A percentile compares a stretch with the other conserved stretches of the same genome.
These are phyloP conservation scores for Polysphondylium violaceum DNA, from an alignment of 78 protist species.

Conservation along the genomic window DNA sequence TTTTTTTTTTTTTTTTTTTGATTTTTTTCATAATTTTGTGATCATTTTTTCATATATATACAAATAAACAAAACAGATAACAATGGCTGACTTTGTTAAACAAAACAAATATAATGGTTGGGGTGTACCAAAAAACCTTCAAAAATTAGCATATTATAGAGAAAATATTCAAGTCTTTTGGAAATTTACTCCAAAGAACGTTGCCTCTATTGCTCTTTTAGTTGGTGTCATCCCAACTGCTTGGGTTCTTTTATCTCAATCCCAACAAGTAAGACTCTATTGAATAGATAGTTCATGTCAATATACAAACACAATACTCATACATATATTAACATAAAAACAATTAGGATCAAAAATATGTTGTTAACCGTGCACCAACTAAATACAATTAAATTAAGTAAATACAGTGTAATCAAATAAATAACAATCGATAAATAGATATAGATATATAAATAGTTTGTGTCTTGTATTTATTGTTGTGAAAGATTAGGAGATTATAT, in stretches of 20 bases:
- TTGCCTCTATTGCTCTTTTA: background rate
- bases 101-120: slow-evolving; percentile 11
- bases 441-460: background rate
- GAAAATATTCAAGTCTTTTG: slow-evolving; percentile 58
- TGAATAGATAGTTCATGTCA: no score
- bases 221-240: slow-evolving; percentile 34
- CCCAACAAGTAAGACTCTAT: slow-evolving; percentile 6
- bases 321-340: background rate
- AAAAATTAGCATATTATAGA: slow-evolving; percentile 65
- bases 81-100: background rate
- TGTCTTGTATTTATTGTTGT: background rate
- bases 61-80: background rate
- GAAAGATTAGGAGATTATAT: background rate
- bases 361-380: slow-evolving; percentile 1
- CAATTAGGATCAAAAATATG: slow-evolving; percentile 11
- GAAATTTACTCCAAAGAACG: slow-evolving; percentile 44
- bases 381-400: background rate
- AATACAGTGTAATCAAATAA: background rate
- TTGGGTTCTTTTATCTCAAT: slow-evolving; percentile 26
- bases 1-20: slow-evolving; percentile 8
- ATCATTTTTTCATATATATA: background rate
- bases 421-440: background rate
- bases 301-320: background rate
- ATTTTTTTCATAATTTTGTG: background rate
- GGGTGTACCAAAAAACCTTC: slow-evolving; percentile 39